Evolutionary conservation across 345 rosid genomes (phyloP), one percentile per base, ranked within the genome.

Genomic region (Crucihimalaya himalaica): DNA sequence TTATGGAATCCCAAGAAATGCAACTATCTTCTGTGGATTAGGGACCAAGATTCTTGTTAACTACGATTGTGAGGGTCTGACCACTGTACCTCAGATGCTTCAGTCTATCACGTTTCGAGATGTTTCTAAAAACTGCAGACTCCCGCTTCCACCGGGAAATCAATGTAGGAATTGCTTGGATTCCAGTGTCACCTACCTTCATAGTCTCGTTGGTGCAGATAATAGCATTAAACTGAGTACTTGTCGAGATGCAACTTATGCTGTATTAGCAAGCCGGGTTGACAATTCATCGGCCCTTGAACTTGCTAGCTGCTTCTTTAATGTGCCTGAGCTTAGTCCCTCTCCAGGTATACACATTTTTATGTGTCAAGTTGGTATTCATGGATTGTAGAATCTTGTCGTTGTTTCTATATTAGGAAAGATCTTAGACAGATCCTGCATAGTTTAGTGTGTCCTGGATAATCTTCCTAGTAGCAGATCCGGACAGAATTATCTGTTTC

Each of bases 211-310:
- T 39, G 93, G 85, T 40, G 68, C 75, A 47, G 86, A 79, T 34
- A 81, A 86, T 71, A 89, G 84, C 75, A 59, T 89, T 46, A 89
- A 93, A 28, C 63, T 94, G 69, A 89, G 86, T 81, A 89, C 92
- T 70, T 94, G 98, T 66, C 87, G 93, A 31, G 96, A 88, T 89
- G 98, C 98, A 28, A 84, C 93, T 27, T 94, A 83, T 74, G 86
- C 85, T 73, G 85, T 87, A 32, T 84, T 94, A 42, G 89, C 89
- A 15, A 89, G 97, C 81, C 92, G 78, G 76, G 82, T 87, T 78
- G 96, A 89, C 40, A 56, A 75, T 74, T 65, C 74, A 48, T 83
- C 96, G 3, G 84, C 97, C 8, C 76, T 79, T 73, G 81, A 83
- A 70, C 76, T 91, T 2, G 96, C 97, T 60, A 81, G 85, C 81